A percentile compares a stretch with the other conserved stretches of the same genome.
Evolutionary conservation across 257 asterid species (phyloP).

Genomic region (Solanum neorickii): DNA sequence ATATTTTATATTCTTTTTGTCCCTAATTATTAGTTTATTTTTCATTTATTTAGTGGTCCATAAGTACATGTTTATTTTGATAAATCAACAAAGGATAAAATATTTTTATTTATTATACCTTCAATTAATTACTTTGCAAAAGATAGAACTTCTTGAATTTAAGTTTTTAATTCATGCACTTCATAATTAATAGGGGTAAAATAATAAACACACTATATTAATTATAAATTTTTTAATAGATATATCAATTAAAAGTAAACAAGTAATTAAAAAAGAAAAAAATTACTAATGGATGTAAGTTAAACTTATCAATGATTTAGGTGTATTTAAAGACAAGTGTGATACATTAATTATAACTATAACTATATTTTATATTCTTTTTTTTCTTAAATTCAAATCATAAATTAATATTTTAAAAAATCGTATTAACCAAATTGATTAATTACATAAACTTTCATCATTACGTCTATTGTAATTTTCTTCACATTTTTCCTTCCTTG

Average conservation of each 20-base stretch:
- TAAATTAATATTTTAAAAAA: not conserved
- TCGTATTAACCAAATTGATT: not conserved
- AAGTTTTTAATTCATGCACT: too few relatives aligned
- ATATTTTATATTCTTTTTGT: not conserved
- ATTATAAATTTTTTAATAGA: too few relatives aligned
- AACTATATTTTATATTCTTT: too few relatives aligned
- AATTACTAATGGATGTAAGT: not conserved
- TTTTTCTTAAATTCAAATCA: not conserved
- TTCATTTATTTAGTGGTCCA: too few relatives aligned
- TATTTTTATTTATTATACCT: too few relatives aligned
- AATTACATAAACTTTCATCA: not conserved
- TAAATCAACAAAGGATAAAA: too few relatives aligned
- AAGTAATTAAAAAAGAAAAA: too few relatives aligned
- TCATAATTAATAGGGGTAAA: too few relatives aligned
- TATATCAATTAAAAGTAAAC: accelerated
- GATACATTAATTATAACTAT: not conserved
- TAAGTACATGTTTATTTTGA: too few relatives aligned
- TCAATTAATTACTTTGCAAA: too few relatives aligned
- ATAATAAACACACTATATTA: too few relatives aligned
- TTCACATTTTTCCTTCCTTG: not conserved
- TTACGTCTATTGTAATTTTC: not conserved
- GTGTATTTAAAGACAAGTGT: not conserved
- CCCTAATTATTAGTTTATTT: too few relatives aligned
- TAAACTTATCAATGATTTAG: not conserved
- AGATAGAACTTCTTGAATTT: accelerated